Conservation (phyloP, 2,329 filamentous ascomycete species). For the Xylaria sp. region DNA sequence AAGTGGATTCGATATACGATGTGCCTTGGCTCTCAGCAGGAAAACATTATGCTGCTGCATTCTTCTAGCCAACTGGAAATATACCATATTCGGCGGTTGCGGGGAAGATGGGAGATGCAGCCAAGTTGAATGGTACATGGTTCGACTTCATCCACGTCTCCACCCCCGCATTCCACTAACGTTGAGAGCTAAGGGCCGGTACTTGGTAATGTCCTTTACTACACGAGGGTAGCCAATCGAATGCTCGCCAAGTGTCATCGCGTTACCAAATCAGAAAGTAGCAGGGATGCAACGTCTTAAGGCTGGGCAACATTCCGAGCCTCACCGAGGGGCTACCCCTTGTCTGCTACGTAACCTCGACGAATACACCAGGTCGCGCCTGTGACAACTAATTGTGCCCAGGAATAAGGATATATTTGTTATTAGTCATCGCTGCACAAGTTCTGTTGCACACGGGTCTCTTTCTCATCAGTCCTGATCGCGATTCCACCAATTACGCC, state of each 20-base stretch:
- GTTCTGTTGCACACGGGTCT: background rate
- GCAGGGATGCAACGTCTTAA: conserved; percentile 39
- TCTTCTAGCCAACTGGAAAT: conserved; percentile 1
- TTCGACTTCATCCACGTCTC: conserved; percentile 40
- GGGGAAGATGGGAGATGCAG: conserved; percentile 40
- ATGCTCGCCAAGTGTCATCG: conserved; percentile 13
- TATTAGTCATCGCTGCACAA: background rate
- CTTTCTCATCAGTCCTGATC: conserved; percentile 5
- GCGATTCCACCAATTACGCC: conserved; percentile 16
- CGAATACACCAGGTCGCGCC: background rate
- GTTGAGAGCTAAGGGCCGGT: conserved; percentile 15
- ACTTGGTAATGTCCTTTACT: conserved; percentile 8
- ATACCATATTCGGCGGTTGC: conserved; percentile 33
- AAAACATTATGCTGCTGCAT: background rate
- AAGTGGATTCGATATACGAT: background rate
- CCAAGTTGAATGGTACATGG: conserved; percentile 33
- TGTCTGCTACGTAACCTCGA: conserved; percentile 23
- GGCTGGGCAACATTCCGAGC: conserved; percentile 46
- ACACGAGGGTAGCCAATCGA: conserved; percentile 38
- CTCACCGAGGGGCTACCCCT: conserved; percentile 40
- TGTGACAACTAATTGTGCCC: background rate
- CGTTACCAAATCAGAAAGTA: conserved; percentile 19
- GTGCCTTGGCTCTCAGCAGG: background rate
- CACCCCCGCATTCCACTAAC: conserved; percentile 46
- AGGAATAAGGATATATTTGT: background rate